Conservation (phyloP, 1,284 basidiomycete genomes). For the Xerocomus nothofagi region DNA sequence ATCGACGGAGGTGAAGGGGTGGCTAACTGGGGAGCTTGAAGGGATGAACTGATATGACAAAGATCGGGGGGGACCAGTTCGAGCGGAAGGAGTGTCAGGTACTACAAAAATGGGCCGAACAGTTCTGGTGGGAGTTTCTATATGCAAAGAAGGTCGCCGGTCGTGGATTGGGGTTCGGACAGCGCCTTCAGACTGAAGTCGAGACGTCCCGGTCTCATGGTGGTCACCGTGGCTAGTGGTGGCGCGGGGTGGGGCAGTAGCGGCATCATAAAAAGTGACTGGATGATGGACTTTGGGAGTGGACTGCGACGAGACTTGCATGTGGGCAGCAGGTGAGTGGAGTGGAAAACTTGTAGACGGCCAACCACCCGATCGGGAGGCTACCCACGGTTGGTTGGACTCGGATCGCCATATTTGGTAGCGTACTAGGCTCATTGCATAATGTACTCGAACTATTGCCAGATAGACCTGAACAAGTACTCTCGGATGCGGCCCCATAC, state of each 20-base stretch:
- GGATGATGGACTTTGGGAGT: neutral
- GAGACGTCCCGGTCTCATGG: neutral
- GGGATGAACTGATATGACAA: constrained; percentile 64
- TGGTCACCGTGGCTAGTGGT: neutral
- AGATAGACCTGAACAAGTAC: too few species aligned
- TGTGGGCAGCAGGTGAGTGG: neutral
- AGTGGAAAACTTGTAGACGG: neutral
- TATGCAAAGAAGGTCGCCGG: constrained; percentile 12
- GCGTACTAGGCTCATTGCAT: too few species aligned
- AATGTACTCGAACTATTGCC: too few species aligned
- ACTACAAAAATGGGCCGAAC: constrained; percentile 18
- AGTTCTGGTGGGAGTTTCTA: constrained; percentile 8
- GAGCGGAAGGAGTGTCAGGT: constrained; percentile 56
- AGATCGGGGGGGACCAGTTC: constrained; percentile 74
- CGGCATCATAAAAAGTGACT: constrained; percentile 10
- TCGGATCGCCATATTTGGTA: too few species aligned
- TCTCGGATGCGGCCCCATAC: too few species aligned
- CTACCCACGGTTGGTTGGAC: too few species aligned
- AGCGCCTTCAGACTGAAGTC: neutral
- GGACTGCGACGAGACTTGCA: constrained; percentile 12
- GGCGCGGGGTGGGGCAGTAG: constrained; percentile 4
- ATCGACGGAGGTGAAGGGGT: constrained; percentile 20
- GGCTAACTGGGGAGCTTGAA: constrained; percentile 42
- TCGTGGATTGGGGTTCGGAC: constrained; percentile 5
- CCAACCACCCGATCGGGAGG: too few species aligned